Evolutionary conservation across 169 alveolate genomes (phyloP).

Genomic region (Eimeria maxima): DNA sequence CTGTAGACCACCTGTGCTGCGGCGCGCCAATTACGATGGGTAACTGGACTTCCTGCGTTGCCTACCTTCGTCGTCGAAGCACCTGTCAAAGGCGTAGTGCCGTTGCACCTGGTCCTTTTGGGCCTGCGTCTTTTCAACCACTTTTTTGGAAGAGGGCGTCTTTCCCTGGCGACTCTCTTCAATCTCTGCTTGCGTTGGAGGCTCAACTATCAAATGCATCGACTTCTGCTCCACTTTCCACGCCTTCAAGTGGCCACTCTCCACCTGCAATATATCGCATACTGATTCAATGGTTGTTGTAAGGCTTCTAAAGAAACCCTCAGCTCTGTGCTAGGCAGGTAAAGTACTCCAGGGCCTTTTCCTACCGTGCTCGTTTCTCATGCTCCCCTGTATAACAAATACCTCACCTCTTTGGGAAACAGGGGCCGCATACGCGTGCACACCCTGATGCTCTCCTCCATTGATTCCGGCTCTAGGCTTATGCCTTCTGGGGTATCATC

Average conservation of each 20-base stretch:
- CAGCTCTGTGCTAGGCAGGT: neutral
- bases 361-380: neutral
- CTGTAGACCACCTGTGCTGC: neutral
- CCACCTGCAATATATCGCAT: slow-evolving; percentile 76
- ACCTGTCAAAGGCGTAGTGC: slow-evolving; percentile 88
- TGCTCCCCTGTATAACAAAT: neutral
- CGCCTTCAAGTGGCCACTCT: slow-evolving; percentile 88
- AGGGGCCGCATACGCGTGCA: slow-evolving; percentile 90
- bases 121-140: slow-evolving; percentile 88
- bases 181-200: slow-evolving; percentile 88
- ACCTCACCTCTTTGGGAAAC: slow-evolving; percentile 88
- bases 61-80: slow-evolving; percentile 89
- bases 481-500: slow-evolving; percentile 37
- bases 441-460: slow-evolving; percentile 89
- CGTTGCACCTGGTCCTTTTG: slow-evolving; percentile 89
- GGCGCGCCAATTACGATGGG: neutral
- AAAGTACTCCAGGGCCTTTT: neutral
- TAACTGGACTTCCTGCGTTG: neutral
- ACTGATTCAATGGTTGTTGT: neutral
- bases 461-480: slow-evolving; percentile 84
- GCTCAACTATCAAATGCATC: slow-evolving; percentile 88
- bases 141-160: slow-evolving; percentile 81
- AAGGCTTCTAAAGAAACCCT: neutral
- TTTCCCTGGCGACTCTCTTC: slow-evolving; percentile 86
- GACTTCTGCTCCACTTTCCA: slow-evolving; percentile 87